phyloP scores from a whole-genome alignment of 139 green algal genomes.

The Chlamydomonas schloesseri region DNA sequence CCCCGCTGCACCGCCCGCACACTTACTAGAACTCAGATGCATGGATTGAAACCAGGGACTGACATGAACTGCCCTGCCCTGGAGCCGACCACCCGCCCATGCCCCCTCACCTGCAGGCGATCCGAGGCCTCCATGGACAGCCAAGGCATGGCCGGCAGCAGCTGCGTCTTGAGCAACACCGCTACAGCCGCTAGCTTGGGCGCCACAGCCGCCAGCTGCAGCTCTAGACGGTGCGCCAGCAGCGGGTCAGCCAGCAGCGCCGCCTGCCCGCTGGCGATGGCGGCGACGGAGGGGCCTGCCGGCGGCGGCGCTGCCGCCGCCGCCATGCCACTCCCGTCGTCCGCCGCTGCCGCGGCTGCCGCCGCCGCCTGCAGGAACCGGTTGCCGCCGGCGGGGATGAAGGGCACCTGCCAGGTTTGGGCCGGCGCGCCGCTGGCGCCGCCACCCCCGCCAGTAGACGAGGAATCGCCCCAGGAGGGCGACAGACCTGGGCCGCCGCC shows the following conservation, averaged over 20 bases:
- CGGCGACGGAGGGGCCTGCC: background rate
- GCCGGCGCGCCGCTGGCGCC: background rate
- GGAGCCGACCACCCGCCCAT: no score
- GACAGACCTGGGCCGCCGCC: background rate
- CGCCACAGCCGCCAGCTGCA: constrained; percentile 21
- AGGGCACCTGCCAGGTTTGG: constrained; percentile 31
- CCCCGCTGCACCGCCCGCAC: no score
- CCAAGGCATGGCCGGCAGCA: constrained; percentile 55
- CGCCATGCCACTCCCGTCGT: background rate
- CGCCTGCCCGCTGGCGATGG: background rate
- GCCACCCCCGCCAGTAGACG: background rate
- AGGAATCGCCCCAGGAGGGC: background rate
- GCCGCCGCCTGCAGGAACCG: constrained; percentile 6
- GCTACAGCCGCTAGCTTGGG: constrained; percentile 31
- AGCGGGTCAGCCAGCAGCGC: constrained; percentile 25
- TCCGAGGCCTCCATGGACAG: constrained; percentile 46
- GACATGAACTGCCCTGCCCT: no score
- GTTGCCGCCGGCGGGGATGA: constrained; percentile 39
- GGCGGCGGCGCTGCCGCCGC: background rate
- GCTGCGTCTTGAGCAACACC: constrained; percentile 42
- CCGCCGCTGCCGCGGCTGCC: background rate
- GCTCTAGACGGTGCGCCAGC: constrained; percentile 33
- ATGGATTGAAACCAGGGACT: no score
- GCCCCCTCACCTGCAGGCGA: constrained; percentile 27
- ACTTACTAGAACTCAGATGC: no score